Evolutionary conservation across 1,284 basidiomycete genomes (phyloP), one percentile per base, ranked within the genome.

Genomic region (Gymnopus androsaceus): DNA sequence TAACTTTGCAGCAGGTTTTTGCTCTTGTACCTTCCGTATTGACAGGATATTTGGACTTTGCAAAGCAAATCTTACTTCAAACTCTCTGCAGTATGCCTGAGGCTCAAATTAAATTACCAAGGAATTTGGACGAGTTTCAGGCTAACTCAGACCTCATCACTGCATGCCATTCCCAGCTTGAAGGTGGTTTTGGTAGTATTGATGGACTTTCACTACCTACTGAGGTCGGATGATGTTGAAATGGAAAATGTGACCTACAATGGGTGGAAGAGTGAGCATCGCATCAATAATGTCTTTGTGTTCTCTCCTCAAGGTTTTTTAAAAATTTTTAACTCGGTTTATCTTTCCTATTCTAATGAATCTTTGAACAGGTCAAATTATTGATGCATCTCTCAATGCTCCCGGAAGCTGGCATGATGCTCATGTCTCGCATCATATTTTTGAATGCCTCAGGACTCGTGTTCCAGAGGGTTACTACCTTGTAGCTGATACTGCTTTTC

Each of bases 1-100:
- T 66, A 8, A 69, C 58, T 12, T 63, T 81, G 0, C 65, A 69
- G 23, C 67, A 77, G 49, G 73, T 80, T 6, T 73, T 74, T 61
- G 67, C 67, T 1, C 50, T 72, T 23, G 66, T 69, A 34, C 70
- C 70, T 1, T 45, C 67, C 9, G 71, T 67, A 1, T 61, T 67
- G 8, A 67, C 67, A 0, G 55, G 59, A 1, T 81, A 81, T 48
- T 60, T 79, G 53, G 45, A 19, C 1, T 77, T 75, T 62, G 62
- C 64, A 0, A 59, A 73, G 25, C 48, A 3, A 6, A 47, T 57
- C 34, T 30, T 57, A 6, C 31, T 46, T 7, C 1, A 8, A 1
- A 70, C 67, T 0, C 66, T 80, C 1, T 44, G 61, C 0, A 19
- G 56, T 0, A 67, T 80, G 28, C 61, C 63, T 2, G 71, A 76